Percentiles rank a stretch among this genome's conserved stretches.
Evolutionary conservation across 225 moss, liverwort and hornwort species (phyloP).

Genomic region (Pseudoscleropodium purum): DNA sequence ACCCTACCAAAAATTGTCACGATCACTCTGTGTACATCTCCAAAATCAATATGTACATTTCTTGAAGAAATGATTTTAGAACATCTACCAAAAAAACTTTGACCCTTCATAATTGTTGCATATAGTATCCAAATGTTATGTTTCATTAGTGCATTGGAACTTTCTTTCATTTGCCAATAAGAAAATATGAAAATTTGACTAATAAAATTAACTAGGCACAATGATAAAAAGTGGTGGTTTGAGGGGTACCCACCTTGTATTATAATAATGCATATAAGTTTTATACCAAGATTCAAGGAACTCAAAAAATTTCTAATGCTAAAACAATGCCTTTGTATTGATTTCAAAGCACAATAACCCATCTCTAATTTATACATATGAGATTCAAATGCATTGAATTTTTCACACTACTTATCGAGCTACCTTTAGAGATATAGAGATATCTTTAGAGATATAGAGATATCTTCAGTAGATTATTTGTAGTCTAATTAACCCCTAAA

Average conservation of each 20-base stretch:
- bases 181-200: background rate
- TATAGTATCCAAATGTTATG: fast-evolving
- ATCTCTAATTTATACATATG: background rate
- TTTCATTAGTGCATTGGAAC: background rate
- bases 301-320: background rate
- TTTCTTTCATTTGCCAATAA: background rate
- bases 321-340: too few relatives aligned
- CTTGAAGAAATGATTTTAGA: background rate
- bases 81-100: background rate
- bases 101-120: background rate
- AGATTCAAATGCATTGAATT: background rate
- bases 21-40: background rate
- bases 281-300: background rate
- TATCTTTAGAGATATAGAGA: too few relatives aligned
- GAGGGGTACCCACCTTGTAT: fast-evolving
- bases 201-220: background rate
- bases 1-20: fast-evolving
- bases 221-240: background rate
- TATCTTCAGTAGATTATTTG: background rate
- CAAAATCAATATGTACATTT: background rate
- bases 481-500: background rate
- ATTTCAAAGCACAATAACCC: background rate
- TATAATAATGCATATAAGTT: background rate
- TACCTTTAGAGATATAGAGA: too few relatives aligned
- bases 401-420: fast-evolving